phyloP scores from a whole-genome alignment of 805 yeast genomes.

The Yarrowia sp. region DNA sequence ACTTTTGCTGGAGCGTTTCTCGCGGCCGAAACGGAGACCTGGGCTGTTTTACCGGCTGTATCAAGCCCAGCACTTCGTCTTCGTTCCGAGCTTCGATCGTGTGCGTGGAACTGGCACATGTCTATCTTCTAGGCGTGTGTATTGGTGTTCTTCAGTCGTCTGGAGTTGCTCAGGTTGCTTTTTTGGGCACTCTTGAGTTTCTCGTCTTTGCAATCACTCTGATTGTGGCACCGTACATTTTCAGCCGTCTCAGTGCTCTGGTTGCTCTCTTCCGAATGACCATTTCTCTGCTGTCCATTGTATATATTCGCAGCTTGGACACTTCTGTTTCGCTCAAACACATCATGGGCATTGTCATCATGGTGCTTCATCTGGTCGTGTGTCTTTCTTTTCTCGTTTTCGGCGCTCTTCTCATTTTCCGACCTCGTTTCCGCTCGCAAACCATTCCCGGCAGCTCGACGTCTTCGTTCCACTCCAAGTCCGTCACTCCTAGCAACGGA shows the following conservation, averaged over 20 bases:
- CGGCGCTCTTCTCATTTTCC: not conserved
- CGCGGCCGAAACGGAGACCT: not conserved
- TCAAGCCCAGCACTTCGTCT: not conserved
- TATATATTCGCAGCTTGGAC: not conserved
- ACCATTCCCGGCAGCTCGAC: not conserved
- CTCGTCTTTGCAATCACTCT: conserved; percentile 29
- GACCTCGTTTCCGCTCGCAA: not conserved
- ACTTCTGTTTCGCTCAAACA: not conserved
- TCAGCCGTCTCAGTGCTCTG: not conserved
- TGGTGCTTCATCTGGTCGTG: conserved; percentile 4
- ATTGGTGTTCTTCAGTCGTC: conserved; percentile 38
- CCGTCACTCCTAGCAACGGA: not conserved
- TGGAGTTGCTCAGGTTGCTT: conserved; percentile 38
- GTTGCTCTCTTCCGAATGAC: not conserved
- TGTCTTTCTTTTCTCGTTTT: not conserved
- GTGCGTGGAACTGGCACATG: not conserved
- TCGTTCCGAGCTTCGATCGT: not conserved
- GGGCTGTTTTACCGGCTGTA: not conserved
- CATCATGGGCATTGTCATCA: conserved; percentile 8
- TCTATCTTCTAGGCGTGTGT: not conserved
- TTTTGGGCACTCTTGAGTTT: conserved; percentile 36
- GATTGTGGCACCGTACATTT: conserved; percentile 25
- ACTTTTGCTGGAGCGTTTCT: not conserved
- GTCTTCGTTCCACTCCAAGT: not conserved
- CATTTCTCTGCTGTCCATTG: not conserved